Evolutionary conservation across 2,329 filamentous ascomycete genomes (phyloP).

Genomic region (Exophiala sp.): DNA sequence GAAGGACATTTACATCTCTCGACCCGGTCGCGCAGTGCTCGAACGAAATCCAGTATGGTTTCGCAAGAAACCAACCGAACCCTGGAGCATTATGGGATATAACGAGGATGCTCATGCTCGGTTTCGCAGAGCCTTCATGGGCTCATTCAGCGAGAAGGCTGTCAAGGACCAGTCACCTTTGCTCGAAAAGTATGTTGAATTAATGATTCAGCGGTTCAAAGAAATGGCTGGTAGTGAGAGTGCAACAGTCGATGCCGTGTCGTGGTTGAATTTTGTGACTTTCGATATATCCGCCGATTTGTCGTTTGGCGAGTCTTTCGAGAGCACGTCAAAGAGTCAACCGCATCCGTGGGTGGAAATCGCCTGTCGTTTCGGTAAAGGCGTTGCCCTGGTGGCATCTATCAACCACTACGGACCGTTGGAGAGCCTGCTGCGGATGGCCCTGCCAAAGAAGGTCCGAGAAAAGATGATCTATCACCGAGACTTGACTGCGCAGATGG

Average conservation of each 20-base stretch:
- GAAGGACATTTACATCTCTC: constrained; percentile 33
- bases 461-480: constrained; percentile 11
- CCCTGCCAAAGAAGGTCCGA: constrained; percentile 3
- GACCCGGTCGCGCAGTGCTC: not conserved
- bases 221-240: not conserved
- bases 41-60: constrained; percentile 7
- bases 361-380: constrained; percentile 25
- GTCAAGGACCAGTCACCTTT: constrained; percentile 1
- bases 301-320: constrained; percentile 31
- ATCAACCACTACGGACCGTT: constrained; percentile 13
- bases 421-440: constrained; percentile 8
- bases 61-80: not conserved
- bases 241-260: constrained; percentile 3
- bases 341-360: constrained; percentile 33
- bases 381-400: constrained; percentile 19
- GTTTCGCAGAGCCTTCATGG: constrained; percentile 34
- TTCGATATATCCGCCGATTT: constrained; percentile 28
- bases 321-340: constrained; percentile 25
- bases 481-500: constrained; percentile 5
- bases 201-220: constrained; percentile 5
- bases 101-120: constrained; percentile 29
- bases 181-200: constrained; percentile 8
- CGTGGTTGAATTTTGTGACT: constrained; percentile 13
- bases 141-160: constrained; percentile 41
- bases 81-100: constrained; percentile 2